Evolutionary conservation across 495 filamentous ascomycete genomes (phyloP), one percentile per base, ranked within the genome.

Genomic region (Articulospora tetracladia): DNA sequence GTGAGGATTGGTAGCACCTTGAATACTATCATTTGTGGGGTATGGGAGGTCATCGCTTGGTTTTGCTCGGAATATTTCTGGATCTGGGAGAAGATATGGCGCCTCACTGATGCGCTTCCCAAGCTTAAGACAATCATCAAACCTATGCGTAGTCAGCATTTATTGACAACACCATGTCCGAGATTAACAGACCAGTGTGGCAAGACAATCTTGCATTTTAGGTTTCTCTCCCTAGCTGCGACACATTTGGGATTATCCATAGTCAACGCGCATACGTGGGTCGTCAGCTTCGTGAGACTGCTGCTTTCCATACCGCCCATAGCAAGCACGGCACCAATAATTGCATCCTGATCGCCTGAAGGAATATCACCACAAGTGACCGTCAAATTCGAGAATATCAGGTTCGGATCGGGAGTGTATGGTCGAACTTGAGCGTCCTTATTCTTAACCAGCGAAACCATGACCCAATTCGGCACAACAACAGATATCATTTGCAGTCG

Each of bases 61-160:
- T 3, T 73, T 73, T 50, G 75, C 76, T 24, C 76, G 80, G 17
- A 90, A 68, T 20, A 94, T 89, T 62, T 92, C 90, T 0, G 95
- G 91, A 64, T 97, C 80, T 15, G 95, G 94, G 13, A 98, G 83
- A 22, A 80, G 77, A 69, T 99, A 99, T 13, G 95, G 94, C 13
- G 77, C 73, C 66, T 98, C 94, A 64, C 90, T 85, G 58, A 99
- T 96, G 50, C 88, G 83, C 66, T 87, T 87, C 36, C 92, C 91
- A 47, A 99, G 84, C 72, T 89, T 92, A 32, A 99, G 81, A 70
- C 94, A 99, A 68, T 97, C 93, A 63, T 98, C 94, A 67, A 99
- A 97, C 90, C 90, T 93, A 53, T 32, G 19, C 10, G 41, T 50
- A 12, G 57, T 77, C 61, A 77, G 70, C 55, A 24, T 12, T 25